These are phyloP conservation scores for Apophysomyces sp. DNA, from an alignment of 371 early-diverging fungal genomes.

Conservation along the genomic window DNA sequence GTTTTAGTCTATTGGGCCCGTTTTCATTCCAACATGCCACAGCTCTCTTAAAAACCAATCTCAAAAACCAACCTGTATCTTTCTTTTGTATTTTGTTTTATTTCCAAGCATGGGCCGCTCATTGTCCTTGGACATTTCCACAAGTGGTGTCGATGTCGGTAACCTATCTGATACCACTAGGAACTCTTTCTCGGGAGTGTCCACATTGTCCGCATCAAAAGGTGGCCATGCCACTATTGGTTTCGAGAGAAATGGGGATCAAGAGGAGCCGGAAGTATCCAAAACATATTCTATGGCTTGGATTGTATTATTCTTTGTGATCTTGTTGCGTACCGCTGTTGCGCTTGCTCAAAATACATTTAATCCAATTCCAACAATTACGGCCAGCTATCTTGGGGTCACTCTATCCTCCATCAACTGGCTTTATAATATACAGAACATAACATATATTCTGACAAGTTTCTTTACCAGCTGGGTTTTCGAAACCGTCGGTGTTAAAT, in stretches of 20 bases:
- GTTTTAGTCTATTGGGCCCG: neutral
- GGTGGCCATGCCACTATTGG: neutral
- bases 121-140: neutral
- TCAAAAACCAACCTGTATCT: neutral
- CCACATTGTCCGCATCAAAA: neutral
- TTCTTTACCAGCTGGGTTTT: slow-evolving; percentile 52
- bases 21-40: neutral
- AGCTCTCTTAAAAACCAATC: slow-evolving; percentile 1
- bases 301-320: slow-evolving; percentile 31
- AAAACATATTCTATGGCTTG: slow-evolving; percentile 42
- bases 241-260: neutral
- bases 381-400: slow-evolving; percentile 34
- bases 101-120: neutral
- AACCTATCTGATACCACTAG: neutral
- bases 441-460: slow-evolving; percentile 50
- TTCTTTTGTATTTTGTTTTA: neutral
- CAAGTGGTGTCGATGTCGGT: neutral
- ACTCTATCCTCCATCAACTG: slow-evolving; percentile 34
- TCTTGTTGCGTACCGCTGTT: slow-evolving; percentile 31
- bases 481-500: slow-evolving; percentile 45
- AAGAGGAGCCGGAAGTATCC: neutral
- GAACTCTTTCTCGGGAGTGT: neutral
- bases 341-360: slow-evolving; percentile 41
- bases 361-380: slow-evolving; percentile 38
- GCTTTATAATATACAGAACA: slow-evolving; percentile 45